Base-by-base conservation (phyloP, 202 grass and related monocot genomes). In the Musa balbisiana region DNA sequence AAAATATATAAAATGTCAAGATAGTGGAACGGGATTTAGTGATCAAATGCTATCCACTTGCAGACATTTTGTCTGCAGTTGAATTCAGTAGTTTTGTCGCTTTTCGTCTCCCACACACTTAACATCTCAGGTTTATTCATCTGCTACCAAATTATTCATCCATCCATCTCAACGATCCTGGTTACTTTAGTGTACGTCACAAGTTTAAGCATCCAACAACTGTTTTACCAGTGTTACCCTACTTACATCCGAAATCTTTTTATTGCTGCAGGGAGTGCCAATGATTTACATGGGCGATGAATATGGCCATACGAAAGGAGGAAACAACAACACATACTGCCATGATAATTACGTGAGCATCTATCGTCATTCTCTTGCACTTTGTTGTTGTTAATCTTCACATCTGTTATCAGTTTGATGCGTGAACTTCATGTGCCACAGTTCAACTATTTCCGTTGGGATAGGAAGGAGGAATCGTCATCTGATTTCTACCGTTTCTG, bases 291-390 rank as follows among this genome's bases (percentile, higher is more conserved):
- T 98, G 94, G 94, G 94, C 0, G 94, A 98, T 74, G 94, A 98
- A 80, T 98, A 98, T 76, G 94, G 94, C n/a, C 94, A 98, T 73
- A 94, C 91, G 15, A 98, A 98, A 87, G 86, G 85, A 82, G 94
- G 94, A 74, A 98, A 98, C 87, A 98, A 98, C 80, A 98, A 98
- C 80, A 89, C 94, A 54, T 98, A 98, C 66, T 98, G 94, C 68
- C 94, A 98, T 85, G 94, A 94, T 71, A 85, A 89, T 81, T 86
- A 82, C 80, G 94, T 98, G 21, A 81, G 82, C 76, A 14, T 26
- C 64, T 68, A 17, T 29, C 12, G 1, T 19, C 20, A 10, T 19
- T 73, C 23, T 65, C 3, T 77, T 80, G 14, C 53, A 69, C 2
- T 79, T 49, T 50, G 51, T 2, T 65, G 25, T 27, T 73, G 65